These are phyloP conservation scores for Cutaneotrichosporon cutaneum DNA, from an alignment of 1,284 basidiomycete genomes.

Conservation along the genomic window DNA sequence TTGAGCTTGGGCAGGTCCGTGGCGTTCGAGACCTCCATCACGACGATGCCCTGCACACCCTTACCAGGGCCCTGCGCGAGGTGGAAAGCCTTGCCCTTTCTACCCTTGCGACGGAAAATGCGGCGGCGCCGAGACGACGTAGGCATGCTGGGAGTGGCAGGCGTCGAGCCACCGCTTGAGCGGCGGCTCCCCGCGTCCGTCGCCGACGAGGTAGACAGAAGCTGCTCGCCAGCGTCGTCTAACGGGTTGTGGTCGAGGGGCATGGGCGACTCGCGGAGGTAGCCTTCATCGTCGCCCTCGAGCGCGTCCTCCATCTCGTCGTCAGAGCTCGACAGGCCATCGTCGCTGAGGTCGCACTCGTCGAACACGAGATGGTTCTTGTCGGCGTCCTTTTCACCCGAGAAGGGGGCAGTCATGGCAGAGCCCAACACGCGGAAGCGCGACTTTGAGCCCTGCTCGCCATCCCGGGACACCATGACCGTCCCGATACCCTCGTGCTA, in stretches of 20 bases:
- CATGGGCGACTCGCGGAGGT: slow-evolving; percentile 27
- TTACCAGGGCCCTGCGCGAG: slow-evolving; percentile 26
- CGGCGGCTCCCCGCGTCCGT: slow-evolving; percentile 10
- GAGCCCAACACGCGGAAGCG: slow-evolving; percentile 20
- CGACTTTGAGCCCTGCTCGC: background rate
- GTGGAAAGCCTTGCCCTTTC: slow-evolving; percentile 1
- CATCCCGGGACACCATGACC: slow-evolving; percentile 51
- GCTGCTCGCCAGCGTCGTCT: slow-evolving; percentile 7
- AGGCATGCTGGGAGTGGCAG: background rate
- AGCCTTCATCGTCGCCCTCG: slow-evolving; percentile 38
- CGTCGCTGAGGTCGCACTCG: slow-evolving; percentile 66
- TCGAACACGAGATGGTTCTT: slow-evolving; percentile 19
- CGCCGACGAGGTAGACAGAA: background rate
- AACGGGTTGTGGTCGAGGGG: slow-evolving; percentile 6
- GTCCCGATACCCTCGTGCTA: slow-evolving; percentile 89
- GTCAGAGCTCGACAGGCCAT: slow-evolving; percentile 64
- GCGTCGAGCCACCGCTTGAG: slow-evolving; percentile 9
- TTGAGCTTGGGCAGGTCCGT: slow-evolving; percentile 79
- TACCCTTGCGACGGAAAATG: slow-evolving; percentile 21
- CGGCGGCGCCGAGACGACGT: background rate
- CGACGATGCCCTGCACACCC: slow-evolving; percentile 83
- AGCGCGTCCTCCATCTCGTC: slow-evolving; percentile 54
- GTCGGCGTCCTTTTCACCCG: slow-evolving; percentile 20
- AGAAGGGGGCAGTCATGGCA: slow-evolving; percentile 27
- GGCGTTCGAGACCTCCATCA: slow-evolving; percentile 72